Evolutionary conservation across 2,329 filamentous ascomycete genomes (phyloP).

Genomic region (Curvularia hawaiiensis): DNA sequence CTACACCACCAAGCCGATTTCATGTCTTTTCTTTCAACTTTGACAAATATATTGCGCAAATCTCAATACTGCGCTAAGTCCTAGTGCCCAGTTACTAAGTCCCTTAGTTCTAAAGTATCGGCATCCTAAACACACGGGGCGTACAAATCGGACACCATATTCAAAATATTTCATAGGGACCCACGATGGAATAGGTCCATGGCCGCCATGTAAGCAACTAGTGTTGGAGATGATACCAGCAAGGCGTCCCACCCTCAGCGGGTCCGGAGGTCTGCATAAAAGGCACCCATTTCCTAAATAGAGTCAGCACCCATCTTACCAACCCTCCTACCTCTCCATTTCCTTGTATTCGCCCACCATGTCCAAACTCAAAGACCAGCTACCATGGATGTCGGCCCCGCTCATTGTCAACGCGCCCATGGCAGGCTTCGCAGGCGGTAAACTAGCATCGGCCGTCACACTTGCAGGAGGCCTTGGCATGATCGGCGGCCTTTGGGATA

Average conservation of each 20-base stretch:
- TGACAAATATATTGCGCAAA: background rate
- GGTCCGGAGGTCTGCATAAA: background rate
- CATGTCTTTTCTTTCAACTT: background rate
- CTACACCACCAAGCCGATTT: slow-evolving; percentile 31
- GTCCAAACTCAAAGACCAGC: slow-evolving; percentile 19
- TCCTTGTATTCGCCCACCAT: slow-evolving; percentile 5
- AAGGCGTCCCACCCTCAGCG: background rate
- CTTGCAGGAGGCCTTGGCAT: slow-evolving; percentile 55
- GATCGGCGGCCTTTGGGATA: slow-evolving; percentile 47
- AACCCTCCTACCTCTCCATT: background rate
- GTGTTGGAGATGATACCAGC: background rate
- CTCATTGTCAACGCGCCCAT: slow-evolving; percentile 70
- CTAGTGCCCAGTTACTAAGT: too few species aligned
- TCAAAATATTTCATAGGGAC: background rate
- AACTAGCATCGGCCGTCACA: slow-evolving; percentile 66
- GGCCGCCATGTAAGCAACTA: background rate
- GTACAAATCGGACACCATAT: too few species aligned
- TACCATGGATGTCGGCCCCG: slow-evolving; percentile 62
- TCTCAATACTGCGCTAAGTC: too few species aligned
- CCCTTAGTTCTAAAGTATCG: too few species aligned
- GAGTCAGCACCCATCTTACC: background rate
- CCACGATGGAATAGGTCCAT: background rate
- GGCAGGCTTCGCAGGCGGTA: slow-evolving; percentile 63
- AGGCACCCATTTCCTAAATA: background rate
- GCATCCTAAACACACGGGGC: too few species aligned